These are phyloP conservation scores for Graphilbum sp. DNA, from an alignment of 2,329 filamentous ascomycete genomes.

Conservation along the genomic window DNA sequence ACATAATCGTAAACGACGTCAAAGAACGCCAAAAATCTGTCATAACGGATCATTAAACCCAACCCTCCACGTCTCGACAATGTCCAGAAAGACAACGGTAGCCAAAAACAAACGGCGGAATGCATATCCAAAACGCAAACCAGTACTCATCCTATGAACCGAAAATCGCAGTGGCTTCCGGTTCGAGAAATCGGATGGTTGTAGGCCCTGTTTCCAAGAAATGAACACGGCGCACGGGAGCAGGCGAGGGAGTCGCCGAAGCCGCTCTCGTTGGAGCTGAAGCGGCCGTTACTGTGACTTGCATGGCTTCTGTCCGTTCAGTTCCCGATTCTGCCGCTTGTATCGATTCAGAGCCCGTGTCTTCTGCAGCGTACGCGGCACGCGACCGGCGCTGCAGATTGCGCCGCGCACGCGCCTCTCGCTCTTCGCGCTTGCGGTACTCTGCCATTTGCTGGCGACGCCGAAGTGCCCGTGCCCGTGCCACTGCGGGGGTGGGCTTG, in stretches of 20 bases:
- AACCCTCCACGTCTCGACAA: too few species aligned
- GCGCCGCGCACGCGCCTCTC: conserved; percentile 39
- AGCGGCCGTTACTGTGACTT: too few species aligned
- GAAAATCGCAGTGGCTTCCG: too few species aligned
- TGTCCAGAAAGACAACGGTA: too few species aligned
- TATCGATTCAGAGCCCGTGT: background rate
- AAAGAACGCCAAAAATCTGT: too few species aligned
- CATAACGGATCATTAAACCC: too few species aligned
- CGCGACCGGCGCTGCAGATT: conserved; percentile 29
- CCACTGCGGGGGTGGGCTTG: conserved; percentile 44
- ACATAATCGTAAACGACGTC: too few species aligned
- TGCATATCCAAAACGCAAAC: too few species aligned
- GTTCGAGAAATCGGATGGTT: conserved; percentile 8
- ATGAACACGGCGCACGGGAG: conserved; percentile 4
- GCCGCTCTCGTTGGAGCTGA: background rate
- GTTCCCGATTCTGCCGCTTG: too few species aligned
- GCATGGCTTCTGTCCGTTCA: too few species aligned
- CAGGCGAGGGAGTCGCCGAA: background rate
- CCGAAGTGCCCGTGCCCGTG: conserved; percentile 38
- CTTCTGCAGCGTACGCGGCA: conserved; percentile 4
- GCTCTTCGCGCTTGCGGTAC: conserved; percentile 43
- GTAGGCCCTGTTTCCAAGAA: conserved; percentile 8
- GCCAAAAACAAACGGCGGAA: too few species aligned
- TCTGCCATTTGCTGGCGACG: conserved; percentile 44
- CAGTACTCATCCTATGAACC: too few species aligned